phyloP scores from a whole-genome alignment of 2,329 filamentous ascomycete genomes.

The Byssothecium circinans region DNA sequence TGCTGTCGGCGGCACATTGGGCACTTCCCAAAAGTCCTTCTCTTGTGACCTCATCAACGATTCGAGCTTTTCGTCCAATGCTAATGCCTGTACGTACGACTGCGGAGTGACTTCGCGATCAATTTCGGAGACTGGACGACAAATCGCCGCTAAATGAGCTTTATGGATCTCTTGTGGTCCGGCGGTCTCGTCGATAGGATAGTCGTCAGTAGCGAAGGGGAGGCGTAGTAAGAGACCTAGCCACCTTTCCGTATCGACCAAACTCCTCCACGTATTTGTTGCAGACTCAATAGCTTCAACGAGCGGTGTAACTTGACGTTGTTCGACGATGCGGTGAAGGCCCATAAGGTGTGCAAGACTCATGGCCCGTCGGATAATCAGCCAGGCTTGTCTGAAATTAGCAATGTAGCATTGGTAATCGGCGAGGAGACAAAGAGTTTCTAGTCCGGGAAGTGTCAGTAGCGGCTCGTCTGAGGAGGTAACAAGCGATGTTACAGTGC shows the following conservation, averaged over 20 bases:
- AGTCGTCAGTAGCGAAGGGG: conserved; percentile 39
- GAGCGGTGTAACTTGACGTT: conserved; percentile 20
- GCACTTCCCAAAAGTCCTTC: conserved; percentile 42
- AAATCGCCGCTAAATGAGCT: conserved; percentile 25
- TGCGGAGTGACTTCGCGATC: conserved; percentile 35
- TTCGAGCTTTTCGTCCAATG: conserved; percentile 38
- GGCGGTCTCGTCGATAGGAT: conserved; percentile 24
- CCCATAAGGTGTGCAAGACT: conserved; percentile 42
- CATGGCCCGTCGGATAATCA: conserved; percentile 35
- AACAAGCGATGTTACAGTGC: conserved; percentile 32
- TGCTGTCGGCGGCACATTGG: conserved; percentile 38
- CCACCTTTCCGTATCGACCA: conserved; percentile 37
- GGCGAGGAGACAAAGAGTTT: conserved; percentile 36
- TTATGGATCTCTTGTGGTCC: conserved; percentile 26
- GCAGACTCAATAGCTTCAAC: conserved; percentile 31
- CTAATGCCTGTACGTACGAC: conserved; percentile 34
- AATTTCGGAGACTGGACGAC: conserved; percentile 30
- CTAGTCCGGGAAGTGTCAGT: conserved; percentile 40
- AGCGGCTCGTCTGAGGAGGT: conserved; percentile 38
- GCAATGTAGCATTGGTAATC: conserved; percentile 34
- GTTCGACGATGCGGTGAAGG: conserved; percentile 37
- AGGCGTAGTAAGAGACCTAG: conserved; percentile 40
- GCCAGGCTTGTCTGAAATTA: conserved; percentile 38
- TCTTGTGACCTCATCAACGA: conserved; percentile 31
- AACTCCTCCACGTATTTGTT: conserved; percentile 31